Base-by-base conservation (phyloP, 208 protist species). In the Crithidia mellificae region DNA sequence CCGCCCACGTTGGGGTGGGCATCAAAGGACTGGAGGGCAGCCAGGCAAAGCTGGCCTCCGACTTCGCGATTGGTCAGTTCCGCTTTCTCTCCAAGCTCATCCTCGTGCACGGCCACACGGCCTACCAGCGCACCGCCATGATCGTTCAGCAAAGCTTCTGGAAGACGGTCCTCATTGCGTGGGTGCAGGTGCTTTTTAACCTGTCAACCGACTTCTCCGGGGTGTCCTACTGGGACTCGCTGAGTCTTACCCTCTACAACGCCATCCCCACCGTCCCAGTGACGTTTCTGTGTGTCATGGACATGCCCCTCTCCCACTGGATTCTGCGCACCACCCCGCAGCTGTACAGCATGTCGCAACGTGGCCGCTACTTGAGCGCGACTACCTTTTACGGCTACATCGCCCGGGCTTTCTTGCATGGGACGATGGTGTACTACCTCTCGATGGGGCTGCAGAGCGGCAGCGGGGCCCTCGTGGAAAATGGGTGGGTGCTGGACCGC, bases 81-180 rank as follows among this genome's bases (percentile, higher is more conserved):
- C 80, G 83, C 47, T 98, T 91, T 47, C 78, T 98, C 7, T 81
- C 84, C 41, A 77, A 83, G 44, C 79, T 99, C 7, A 74, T 99
- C 12, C 77, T 98, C 6, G 89, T 98, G 59, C 97, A 99, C 59
- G 97, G 97, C 20, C 84, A 93, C 59, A 97, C 87, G 19, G 94
- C 91, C 19, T 98, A 94, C 67, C 69, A 90, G 22, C 85, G 97
- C 22, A 96, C 90, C 5, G 77, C 90, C 8, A 91, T 94, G 68
- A 93, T 98, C 36, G 93, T 98, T 22, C 92, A 97, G 66, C 98
- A 98, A 76, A 98, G 86, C 67, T 98, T 99, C 64, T 98, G 97
- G 75, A 99, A 99, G 82, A 96, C 91, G 44, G 85, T 97, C 20
- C 77, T 97, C 24, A 80, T 98, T 46, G 84, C 87, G 43, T 97